phyloP scores from a whole-genome alignment of 129 eudicot genomes.

The Cynara cardunculus region DNA sequence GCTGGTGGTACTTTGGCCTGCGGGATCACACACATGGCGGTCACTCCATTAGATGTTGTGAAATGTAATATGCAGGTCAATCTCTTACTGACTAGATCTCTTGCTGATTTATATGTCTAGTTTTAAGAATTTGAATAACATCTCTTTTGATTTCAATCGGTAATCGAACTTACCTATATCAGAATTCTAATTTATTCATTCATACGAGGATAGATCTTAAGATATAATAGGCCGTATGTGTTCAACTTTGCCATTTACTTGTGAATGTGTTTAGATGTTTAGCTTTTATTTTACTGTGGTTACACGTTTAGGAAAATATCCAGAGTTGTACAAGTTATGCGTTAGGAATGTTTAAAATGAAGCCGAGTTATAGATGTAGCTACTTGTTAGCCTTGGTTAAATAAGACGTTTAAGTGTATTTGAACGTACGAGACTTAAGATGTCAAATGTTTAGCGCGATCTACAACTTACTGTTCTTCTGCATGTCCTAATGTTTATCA shows the following conservation, averaged over 20 bases:
- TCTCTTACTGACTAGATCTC: background rate
- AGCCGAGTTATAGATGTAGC: background rate
- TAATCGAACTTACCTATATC: background rate
- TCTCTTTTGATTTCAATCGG: background rate
- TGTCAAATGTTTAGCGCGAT: background rate
- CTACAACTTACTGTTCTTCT: background rate
- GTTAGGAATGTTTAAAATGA: background rate
- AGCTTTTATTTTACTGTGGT: background rate
- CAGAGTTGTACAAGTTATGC: background rate
- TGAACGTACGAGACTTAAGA: background rate
- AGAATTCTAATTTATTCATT: background rate
- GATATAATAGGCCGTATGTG: background rate
- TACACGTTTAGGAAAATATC: background rate
- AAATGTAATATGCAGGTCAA: slow-evolving; percentile 93
- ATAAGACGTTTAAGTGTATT: background rate
- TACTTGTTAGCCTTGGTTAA: background rate
- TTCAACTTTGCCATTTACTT: background rate
- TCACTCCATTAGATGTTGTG: slow-evolving; percentile 90
- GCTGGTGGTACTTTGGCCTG: slow-evolving; percentile 63
- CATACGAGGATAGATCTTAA: background rate
- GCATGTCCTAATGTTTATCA: background rate
- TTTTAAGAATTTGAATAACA: background rate
- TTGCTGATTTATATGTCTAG: background rate
- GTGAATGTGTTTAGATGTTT: background rate
- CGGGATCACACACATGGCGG: slow-evolving; percentile 68